These are phyloP conservation scores for Firmiana major DNA, from an alignment of 345 rosid genomes.

Conservation along the genomic window DNA sequence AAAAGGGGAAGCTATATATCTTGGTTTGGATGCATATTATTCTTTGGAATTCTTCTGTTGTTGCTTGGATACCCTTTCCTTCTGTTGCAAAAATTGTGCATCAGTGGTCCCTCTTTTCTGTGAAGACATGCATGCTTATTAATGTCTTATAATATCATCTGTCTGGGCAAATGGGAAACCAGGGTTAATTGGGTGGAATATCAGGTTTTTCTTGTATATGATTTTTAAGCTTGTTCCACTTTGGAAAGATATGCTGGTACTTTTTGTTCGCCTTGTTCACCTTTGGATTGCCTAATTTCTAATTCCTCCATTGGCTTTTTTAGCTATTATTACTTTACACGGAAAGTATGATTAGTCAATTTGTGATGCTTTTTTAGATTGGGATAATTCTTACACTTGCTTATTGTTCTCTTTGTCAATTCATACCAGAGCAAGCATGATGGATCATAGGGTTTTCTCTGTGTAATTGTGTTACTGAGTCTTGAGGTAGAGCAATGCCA, in stretches of 20 bases:
- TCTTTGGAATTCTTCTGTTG: background rate
- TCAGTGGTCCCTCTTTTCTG: background rate
- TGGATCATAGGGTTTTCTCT: background rate
- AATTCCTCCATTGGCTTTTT: background rate
- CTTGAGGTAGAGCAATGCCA: background rate
- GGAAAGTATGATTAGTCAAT: background rate
- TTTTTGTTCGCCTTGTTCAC: background rate
- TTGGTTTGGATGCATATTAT: background rate
- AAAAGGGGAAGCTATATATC: background rate
- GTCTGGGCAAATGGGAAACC: background rate
- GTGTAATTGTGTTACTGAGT: background rate
- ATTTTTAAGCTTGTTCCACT: background rate
- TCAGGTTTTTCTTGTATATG: background rate
- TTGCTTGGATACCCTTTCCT: background rate
- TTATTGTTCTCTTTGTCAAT: background rate
- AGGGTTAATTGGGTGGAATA: background rate
- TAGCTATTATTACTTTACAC: background rate
- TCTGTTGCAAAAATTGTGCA: background rate
- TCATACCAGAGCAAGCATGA: background rate
- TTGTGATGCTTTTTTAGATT: background rate
- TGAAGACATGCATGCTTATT: constrained; percentile 1
- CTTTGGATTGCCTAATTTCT: background rate
- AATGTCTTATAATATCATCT: background rate
- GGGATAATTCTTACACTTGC: background rate
- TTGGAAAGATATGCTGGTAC: background rate